phyloP scores from a whole-genome alignment of 768 basidiomycete species.

The Mycena alexandri region DNA sequence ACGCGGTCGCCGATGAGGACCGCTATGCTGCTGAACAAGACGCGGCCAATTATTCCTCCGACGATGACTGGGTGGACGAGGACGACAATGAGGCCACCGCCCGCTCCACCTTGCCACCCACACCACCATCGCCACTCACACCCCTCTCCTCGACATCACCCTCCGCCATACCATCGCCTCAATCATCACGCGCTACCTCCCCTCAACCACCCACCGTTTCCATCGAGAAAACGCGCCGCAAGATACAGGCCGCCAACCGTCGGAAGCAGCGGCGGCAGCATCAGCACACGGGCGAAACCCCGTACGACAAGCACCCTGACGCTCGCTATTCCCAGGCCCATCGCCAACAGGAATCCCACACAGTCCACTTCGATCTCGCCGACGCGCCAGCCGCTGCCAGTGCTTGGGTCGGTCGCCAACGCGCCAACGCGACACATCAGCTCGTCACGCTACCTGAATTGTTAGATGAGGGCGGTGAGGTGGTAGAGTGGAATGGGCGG shows the following conservation, averaged over 20 bases:
- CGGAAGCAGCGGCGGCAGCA: not conserved
- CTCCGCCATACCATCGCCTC: not conserved
- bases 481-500: conserved; percentile 1
- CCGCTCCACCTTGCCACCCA: not conserved
- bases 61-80: conserved; percentile 1
- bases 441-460: not conserved
- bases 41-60: not conserved
- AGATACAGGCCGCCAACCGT: not conserved
- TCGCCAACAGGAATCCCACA: not conserved
- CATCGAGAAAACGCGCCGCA: not conserved
- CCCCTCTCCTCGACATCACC: not conserved
- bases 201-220: not conserved
- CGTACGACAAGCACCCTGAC: not conserved
- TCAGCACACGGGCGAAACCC: not conserved
- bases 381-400: not conserved
- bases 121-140: not conserved
- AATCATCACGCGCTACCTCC: not conserved
- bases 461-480: not conserved
- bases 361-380: not conserved
- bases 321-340: not conserved
- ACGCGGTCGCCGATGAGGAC: not conserved
- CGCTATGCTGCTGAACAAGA: not conserved
- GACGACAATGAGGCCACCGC: too few species aligned
- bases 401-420: not conserved
- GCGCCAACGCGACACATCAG: not conserved